These are phyloP conservation scores for Phaseolus lunatus DNA, from an alignment of 306 rosid genomes.

Conservation along the genomic window DNA sequence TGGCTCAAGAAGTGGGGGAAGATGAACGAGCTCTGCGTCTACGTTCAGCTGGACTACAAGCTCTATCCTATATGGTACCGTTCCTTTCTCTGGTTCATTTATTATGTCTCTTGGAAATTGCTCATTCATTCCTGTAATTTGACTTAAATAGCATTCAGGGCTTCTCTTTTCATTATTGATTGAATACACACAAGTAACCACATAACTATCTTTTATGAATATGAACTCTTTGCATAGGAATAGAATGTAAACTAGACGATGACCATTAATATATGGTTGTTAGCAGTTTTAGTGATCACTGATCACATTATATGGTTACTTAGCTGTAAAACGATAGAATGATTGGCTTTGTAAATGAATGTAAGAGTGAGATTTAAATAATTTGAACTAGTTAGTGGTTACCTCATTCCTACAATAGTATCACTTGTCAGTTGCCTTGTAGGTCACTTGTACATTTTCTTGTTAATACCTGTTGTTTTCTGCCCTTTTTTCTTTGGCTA, in stretches of 20 bases:
- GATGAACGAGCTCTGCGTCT: slow-evolving; percentile 63
- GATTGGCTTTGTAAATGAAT: slow-evolving; percentile 26
- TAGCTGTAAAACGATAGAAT: slow-evolving; percentile 10
- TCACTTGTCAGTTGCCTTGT: slow-evolving; percentile 17
- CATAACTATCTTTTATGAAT: slow-evolving; percentile 17
- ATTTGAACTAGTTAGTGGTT: slow-evolving; percentile 16
- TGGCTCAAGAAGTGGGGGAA: slow-evolving; percentile 86
- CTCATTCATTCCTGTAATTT: slow-evolving; percentile 9
- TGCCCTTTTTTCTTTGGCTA: slow-evolving; percentile 44
- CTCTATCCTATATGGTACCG: slow-evolving; percentile 82
- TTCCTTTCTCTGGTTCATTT: slow-evolving; percentile 36
- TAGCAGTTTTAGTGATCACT: slow-evolving; percentile 30
- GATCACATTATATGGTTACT: slow-evolving; percentile 18
- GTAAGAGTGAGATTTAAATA: slow-evolving; percentile 3
- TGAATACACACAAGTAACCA: slow-evolving; percentile 12
- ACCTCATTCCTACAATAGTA: neutral
- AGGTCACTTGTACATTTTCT: slow-evolving; percentile 39
- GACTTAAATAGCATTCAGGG: neutral
- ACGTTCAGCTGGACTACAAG: slow-evolving; percentile 85
- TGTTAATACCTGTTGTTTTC: slow-evolving; percentile 34
- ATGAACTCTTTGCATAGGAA: slow-evolving; percentile 14
- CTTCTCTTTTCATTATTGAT: slow-evolving; percentile 28
- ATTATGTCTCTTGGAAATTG: slow-evolving; percentile 24
- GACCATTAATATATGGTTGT: slow-evolving; percentile 11
- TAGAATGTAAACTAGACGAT: slow-evolving; percentile 21